Conservation (phyloP, 1,139 yeast genomes). For the Zygosaccharomyces pseudobailii region DNA sequence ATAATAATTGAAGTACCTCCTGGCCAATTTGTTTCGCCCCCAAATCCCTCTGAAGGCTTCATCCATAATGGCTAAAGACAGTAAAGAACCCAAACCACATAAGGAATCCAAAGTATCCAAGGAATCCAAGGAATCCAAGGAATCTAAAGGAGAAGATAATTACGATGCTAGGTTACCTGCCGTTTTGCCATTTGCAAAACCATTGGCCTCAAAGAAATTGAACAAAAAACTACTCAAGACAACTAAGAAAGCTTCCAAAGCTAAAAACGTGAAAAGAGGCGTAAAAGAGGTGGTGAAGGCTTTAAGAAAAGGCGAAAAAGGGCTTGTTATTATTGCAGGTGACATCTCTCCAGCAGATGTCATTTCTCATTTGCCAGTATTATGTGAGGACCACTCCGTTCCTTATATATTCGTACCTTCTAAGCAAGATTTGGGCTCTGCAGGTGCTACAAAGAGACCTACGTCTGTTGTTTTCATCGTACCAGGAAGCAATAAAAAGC, state of each 20-base stretch:
- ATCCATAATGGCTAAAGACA: not conserved
- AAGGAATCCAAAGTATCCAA: constrained; percentile 32
- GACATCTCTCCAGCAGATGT: constrained; percentile 98
- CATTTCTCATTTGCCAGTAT: constrained; percentile 92
- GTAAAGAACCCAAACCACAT: constrained; percentile 22
- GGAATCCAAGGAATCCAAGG: constrained; percentile 30
- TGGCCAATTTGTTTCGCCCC: too few relatives aligned
- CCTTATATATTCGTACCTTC: constrained; percentile 93
- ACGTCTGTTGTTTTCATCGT: constrained; percentile 97
- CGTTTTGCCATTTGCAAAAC: constrained; percentile 85
- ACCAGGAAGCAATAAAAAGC: constrained; percentile 90
- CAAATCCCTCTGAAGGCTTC: not conserved
- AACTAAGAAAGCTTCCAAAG: constrained; percentile 94
- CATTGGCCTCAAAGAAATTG: constrained; percentile 92
- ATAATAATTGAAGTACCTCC: too few relatives aligned
- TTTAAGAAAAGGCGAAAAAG: constrained; percentile 95
- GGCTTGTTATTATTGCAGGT: constrained; percentile 93
- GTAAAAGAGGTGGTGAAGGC: constrained; percentile 99
- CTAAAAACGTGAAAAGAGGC: constrained; percentile 97
- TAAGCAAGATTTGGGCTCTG: constrained; percentile 96
- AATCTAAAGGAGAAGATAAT: constrained; percentile 56
- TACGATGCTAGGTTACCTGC: constrained; percentile 91
- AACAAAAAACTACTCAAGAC: constrained; percentile 94
- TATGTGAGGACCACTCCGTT: constrained; percentile 89
- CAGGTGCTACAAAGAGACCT: constrained; percentile 98